phyloP scores from a whole-genome alignment of 306 rosid genomes.

The Quercus berberidifolia region DNA sequence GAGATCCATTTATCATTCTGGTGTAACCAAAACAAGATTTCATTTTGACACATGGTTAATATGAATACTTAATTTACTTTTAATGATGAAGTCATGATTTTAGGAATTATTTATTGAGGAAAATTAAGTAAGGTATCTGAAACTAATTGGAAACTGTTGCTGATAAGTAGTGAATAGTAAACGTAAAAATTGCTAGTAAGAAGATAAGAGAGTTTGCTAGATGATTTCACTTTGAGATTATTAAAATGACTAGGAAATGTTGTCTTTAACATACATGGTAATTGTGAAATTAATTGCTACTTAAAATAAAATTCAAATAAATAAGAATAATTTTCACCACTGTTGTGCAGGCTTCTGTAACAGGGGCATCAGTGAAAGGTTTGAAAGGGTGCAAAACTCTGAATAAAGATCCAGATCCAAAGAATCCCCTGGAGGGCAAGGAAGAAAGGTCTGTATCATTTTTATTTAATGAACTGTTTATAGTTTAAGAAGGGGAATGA shows the following conservation, averaged over 20 bases:
- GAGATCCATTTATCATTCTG: not conserved
- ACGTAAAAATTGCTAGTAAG: not conserved
- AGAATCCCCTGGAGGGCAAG: slow-evolving; percentile 74
- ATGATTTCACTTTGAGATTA: not conserved
- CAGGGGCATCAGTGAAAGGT: slow-evolving; percentile 73
- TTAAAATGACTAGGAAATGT: not conserved
- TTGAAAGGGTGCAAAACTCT: slow-evolving; percentile 79
- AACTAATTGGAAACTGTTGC: not conserved
- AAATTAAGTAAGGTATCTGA: slow-evolving; percentile 13
- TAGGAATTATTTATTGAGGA: too few relatives aligned
- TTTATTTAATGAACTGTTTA: slow-evolving; percentile 5
- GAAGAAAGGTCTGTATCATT: slow-evolving; percentile 72
- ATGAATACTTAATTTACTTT: too few relatives aligned
- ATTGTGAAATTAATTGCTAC: slow-evolving; percentile 5
- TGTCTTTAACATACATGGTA: not conserved
- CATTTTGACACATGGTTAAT: not conserved
- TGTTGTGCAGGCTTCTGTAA: slow-evolving; percentile 68
- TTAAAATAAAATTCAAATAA: slow-evolving; percentile 4
- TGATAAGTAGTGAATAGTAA: not conserved
- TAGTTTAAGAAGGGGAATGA: not conserved
- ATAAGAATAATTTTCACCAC: slow-evolving; percentile 18
- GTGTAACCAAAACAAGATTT: slow-evolving; percentile 13
- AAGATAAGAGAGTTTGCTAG: not conserved
- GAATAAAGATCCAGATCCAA: slow-evolving; percentile 87
- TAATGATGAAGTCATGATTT: too few relatives aligned